These are phyloP conservation scores for Scutellaria baicalensis DNA, from an alignment of 257 asterid species.

Conservation along the genomic window DNA sequence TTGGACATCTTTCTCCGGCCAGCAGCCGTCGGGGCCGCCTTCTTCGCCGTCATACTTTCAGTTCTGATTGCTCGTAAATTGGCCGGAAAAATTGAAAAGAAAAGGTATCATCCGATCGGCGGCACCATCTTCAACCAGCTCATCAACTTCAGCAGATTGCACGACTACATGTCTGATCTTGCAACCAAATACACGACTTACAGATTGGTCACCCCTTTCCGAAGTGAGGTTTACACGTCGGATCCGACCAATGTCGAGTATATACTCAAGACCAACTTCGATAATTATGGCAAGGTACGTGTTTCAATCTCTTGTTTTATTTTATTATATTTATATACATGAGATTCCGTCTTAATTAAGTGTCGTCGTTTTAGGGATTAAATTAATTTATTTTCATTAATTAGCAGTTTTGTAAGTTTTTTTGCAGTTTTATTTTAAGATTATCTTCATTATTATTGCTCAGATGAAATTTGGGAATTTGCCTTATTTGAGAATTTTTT, in stretches of 20 bases:
- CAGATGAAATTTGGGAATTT: too few relatives aligned
- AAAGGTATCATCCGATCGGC: slow-evolving; percentile 32
- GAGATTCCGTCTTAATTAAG: too few relatives aligned
- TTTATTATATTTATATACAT: too few relatives aligned
- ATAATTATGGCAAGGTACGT: slow-evolving; percentile 55
- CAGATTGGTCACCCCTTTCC: slow-evolving; percentile 45
- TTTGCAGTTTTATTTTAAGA: too few relatives aligned
- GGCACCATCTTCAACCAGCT: slow-evolving; percentile 51
- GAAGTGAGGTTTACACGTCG: slow-evolving; percentile 52
- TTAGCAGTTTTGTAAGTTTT: too few relatives aligned
- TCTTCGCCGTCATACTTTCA: neutral
- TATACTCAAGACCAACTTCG: slow-evolving; percentile 63
- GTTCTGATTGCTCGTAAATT: too few relatives aligned
- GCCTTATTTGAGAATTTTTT: too few relatives aligned
- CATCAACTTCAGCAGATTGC: slow-evolving; percentile 47
- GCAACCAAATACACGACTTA: slow-evolving; percentile 46
- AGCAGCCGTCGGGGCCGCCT: neutral
- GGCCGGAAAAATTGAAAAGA: neutral
- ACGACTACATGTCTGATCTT: slow-evolving; percentile 59
- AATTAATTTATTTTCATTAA: too few relatives aligned
- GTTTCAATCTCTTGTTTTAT: too few relatives aligned
- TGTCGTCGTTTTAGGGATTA: too few relatives aligned
- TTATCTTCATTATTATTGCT: neutral
- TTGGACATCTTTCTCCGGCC: neutral
- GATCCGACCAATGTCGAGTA: slow-evolving; percentile 60